Conservation (phyloP, 257 asterid genomes). For the Thymus quinquecostatus region DNA sequence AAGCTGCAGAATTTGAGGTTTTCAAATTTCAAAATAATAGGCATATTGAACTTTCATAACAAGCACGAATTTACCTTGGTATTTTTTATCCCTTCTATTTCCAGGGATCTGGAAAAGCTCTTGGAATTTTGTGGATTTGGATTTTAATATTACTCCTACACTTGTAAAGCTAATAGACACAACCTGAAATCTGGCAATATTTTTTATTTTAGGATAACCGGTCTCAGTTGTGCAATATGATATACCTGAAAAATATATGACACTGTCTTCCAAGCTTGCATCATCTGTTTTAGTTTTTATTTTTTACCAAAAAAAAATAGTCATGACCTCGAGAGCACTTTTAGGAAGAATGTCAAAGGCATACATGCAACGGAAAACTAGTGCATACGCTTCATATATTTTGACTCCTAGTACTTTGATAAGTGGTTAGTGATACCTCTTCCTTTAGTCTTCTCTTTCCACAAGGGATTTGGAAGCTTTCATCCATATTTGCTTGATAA, state of each 20-base stretch:
- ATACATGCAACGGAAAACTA: background rate
- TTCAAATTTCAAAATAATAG: background rate
- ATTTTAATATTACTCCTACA: background rate
- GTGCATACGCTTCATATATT: background rate
- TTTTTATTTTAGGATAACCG: background rate
- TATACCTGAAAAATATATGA: slow-evolving; percentile 8
- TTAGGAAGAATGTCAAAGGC: background rate
- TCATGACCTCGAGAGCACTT: slow-evolving; percentile 4
- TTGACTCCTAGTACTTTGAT: background rate
- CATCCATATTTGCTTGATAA: background rate
- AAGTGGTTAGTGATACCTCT: slow-evolving; percentile 1
- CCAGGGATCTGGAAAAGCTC: background rate
- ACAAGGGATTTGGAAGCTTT: slow-evolving; percentile 3
- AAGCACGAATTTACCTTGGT: slow-evolving; percentile 8
- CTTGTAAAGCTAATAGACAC: slow-evolving; percentile 3
- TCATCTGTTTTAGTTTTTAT: slow-evolving; percentile 11
- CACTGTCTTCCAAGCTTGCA: slow-evolving; percentile 8
- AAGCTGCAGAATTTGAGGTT: slow-evolving; percentile 9
- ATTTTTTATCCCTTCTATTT: slow-evolving; percentile 9
- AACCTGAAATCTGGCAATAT: slow-evolving; percentile 18
- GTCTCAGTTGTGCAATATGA: background rate
- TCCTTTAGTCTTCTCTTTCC: background rate
- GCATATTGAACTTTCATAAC: background rate
- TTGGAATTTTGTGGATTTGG: background rate
- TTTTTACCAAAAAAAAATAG: background rate